Percentiles rank a stretch among this genome's conserved stretches.
These are phyloP conservation scores for Termitomyces sp. DNA, from an alignment of 768 basidiomycete genomes.

Conservation along the genomic window DNA sequence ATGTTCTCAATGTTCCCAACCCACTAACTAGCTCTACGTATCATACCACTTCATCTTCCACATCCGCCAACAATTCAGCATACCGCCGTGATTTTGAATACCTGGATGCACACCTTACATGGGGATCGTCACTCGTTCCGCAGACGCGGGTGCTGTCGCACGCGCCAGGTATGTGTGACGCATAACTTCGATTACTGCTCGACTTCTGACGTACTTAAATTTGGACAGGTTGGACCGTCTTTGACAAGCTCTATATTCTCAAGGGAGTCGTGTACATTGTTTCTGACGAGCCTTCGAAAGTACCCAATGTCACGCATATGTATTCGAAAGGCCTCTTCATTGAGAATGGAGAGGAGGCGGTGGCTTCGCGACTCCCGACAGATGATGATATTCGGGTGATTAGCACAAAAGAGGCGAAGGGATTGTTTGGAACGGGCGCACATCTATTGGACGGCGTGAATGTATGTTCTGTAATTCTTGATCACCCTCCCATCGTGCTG, in stretches of 20 bases:
- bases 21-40: constrained; percentile 4
- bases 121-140: constrained; percentile 41
- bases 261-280: constrained; percentile 86
- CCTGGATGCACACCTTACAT: constrained; percentile 34
- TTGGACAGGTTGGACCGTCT: constrained; percentile 81
- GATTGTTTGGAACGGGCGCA: constrained; percentile 71
- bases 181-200: background rate
- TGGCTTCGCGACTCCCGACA: constrained; percentile 63
- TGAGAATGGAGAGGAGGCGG: constrained; percentile 52
- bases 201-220: constrained; percentile 2
- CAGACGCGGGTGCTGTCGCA: constrained; percentile 72
- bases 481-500: background rate
- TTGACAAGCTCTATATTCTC: constrained; percentile 77
- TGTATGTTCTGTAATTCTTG: constrained; percentile 33
- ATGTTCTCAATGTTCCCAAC: constrained; percentile 13
- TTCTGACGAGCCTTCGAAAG: constrained; percentile 59
- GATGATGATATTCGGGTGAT: constrained; percentile 81
- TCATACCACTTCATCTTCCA: constrained; percentile 9
- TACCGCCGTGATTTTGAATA: constrained; percentile 12
- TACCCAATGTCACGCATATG: constrained; percentile 69
- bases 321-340: constrained; percentile 69
- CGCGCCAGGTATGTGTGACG: constrained; percentile 56
- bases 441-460: constrained; percentile 76
- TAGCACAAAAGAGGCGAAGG: constrained; percentile 60
- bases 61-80: constrained; percentile 8